These are phyloP conservation scores for Dictyostelium intermedium DNA, from an alignment of 78 protist genomes.

Conservation along the genomic window DNA sequence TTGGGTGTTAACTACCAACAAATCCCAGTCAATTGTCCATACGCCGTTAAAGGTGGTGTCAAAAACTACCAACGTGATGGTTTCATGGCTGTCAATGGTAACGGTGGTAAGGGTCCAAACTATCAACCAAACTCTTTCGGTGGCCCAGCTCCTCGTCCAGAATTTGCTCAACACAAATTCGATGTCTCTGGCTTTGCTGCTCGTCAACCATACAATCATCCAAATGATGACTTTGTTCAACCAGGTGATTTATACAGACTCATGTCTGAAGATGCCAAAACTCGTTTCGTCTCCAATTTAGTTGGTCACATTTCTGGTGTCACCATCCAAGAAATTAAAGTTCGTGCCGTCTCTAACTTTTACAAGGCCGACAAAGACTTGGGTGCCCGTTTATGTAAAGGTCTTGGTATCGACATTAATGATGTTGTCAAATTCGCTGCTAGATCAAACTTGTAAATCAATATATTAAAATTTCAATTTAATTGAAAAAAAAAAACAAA, in stretches of 20 bases:
- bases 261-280: constrained; percentile 69
- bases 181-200: constrained; percentile 27
- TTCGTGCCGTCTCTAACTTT: constrained; percentile 69
- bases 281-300: constrained; percentile 57
- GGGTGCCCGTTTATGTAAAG: constrained; percentile 68
- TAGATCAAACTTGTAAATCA: constrained; percentile 60
- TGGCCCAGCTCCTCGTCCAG: constrained; percentile 57
- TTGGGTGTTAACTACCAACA: constrained; percentile 86
- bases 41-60: constrained; percentile 67
- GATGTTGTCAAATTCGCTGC: constrained; percentile 41
- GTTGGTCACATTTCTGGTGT: constrained; percentile 77
- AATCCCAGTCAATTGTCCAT: constrained; percentile 86
- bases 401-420: constrained; percentile 74
- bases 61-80: constrained; percentile 81
- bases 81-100: constrained; percentile 71
- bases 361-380: constrained; percentile 69
- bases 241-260: constrained; percentile 80
- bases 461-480: background rate
- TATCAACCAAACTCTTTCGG: constrained; percentile 79
- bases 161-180: background rate
- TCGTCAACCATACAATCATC: constrained; percentile 39
- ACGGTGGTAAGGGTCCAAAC: constrained; percentile 79
- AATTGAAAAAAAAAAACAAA: background rate
- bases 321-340: constrained; percentile 48
- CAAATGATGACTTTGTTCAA: constrained; percentile 71